Evolutionary conservation across 345 rosid genomes (phyloP).

Genomic region (Noccaea bulbosa): DNA sequence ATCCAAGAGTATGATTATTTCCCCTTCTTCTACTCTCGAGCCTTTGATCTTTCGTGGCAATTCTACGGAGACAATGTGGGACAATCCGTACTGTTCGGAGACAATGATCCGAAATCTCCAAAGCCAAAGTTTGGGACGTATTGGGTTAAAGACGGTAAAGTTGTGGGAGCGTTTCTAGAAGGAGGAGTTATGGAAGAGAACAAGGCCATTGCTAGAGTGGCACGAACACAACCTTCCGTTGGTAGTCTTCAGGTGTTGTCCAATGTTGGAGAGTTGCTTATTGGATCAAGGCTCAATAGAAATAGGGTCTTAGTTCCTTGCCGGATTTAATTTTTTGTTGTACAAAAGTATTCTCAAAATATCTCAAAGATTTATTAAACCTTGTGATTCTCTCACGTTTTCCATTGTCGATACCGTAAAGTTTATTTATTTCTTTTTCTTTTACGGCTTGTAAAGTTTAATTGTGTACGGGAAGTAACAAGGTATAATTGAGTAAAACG

Average conservation of each 20-base stretch:
- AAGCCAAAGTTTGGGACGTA: conserved; percentile 82
- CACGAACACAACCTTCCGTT: conserved; percentile 67
- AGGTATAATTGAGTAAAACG: too few species aligned
- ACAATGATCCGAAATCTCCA: conserved; percentile 53
- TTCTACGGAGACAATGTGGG: conserved; percentile 82
- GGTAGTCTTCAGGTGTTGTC: conserved; percentile 56
- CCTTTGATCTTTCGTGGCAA: conserved; percentile 75
- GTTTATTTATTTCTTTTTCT: too few species aligned
- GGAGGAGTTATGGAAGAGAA: conserved; percentile 77
- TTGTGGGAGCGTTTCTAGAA: conserved; percentile 81
- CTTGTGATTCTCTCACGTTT: too few species aligned
- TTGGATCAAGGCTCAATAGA: conserved; percentile 18
- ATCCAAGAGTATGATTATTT: conserved; percentile 60
- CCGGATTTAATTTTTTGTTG: not conserved
- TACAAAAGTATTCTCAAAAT: too few species aligned
- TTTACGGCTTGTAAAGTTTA: too few species aligned
- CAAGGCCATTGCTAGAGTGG: conserved; percentile 80
- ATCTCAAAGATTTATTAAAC: too few species aligned
- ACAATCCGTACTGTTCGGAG: conserved; percentile 65
- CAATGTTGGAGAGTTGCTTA: conserved; percentile 32
- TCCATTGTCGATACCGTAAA: too few species aligned
- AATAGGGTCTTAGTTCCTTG: conserved; percentile 14
- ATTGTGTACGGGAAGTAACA: too few species aligned
- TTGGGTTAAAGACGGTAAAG: conserved; percentile 85
- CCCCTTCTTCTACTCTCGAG: conserved; percentile 31